Evolutionary conservation across 352 stramenopile species (phyloP).

Genomic region (Phytopythium delawarense): DNA sequence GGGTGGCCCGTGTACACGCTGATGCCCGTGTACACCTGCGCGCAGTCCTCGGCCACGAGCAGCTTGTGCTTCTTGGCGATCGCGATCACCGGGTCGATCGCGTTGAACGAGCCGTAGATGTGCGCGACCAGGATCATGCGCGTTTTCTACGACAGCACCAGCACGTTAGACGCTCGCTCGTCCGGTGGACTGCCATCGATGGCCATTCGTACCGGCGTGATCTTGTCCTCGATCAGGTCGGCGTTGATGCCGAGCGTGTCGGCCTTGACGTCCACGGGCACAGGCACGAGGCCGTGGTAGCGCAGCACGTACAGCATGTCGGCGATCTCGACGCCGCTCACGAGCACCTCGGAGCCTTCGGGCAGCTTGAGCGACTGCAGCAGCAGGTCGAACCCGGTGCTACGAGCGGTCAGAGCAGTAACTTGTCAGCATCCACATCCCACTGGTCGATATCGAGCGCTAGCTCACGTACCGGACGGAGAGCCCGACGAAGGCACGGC

Average conservation of each 20-base stretch:
- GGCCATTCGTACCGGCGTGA: constrained; percentile 31
- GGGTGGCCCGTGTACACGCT: constrained; percentile 56
- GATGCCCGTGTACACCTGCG: constrained; percentile 63
- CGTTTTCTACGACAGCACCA: constrained; percentile 38
- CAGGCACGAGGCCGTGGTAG: constrained; percentile 67
- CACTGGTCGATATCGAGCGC: not conserved
- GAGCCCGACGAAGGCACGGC: constrained; percentile 59
- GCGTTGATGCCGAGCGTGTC: constrained; percentile 60
- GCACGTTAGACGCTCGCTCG: not conserved
- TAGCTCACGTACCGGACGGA: constrained; percentile 50
- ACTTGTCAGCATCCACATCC: no score
- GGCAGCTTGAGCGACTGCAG: constrained; percentile 70
- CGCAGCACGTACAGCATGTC: constrained; percentile 81
- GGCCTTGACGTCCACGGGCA: constrained; percentile 64
- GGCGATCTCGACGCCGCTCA: constrained; percentile 78
- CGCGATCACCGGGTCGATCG: constrained; percentile 47
- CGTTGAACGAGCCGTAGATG: constrained; percentile 70
- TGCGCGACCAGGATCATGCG: constrained; percentile 67
- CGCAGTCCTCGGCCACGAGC: constrained; percentile 76
- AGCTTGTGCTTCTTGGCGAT: constrained; percentile 52
- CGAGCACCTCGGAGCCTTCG: constrained; percentile 62
- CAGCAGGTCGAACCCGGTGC: constrained; percentile 78
- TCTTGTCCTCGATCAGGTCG: constrained; percentile 31
- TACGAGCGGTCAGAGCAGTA: constrained; percentile 10
- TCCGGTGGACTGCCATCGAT: not conserved